These are phyloP conservation scores for Arabidopsis lyrata DNA, from an alignment of 441 rosid genomes.

Conservation along the genomic window DNA sequence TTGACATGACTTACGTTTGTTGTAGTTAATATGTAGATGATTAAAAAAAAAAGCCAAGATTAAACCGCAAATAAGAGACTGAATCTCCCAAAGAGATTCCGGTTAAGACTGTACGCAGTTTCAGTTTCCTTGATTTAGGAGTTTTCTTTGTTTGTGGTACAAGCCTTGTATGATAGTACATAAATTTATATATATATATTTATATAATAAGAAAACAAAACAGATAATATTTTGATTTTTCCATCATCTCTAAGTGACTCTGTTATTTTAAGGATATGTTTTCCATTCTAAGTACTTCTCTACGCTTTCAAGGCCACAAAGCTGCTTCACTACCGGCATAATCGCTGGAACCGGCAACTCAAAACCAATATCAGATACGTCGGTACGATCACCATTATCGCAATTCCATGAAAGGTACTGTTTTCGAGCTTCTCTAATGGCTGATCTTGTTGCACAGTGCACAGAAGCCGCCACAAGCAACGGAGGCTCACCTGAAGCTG, in stretches of 20 bases:
- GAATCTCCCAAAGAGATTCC: too few species aligned
- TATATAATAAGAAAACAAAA: background rate
- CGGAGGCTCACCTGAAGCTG: slow-evolving; percentile 96
- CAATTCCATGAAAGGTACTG: slow-evolving; percentile 67
- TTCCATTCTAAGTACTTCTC: slow-evolving; percentile 67
- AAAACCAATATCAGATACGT: slow-evolving; percentile 43
- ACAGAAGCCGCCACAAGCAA: slow-evolving; percentile 76
- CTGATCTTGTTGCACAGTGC: slow-evolving; percentile 85
- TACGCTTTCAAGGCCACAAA: slow-evolving; percentile 74
- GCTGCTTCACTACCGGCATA: slow-evolving; percentile 81
- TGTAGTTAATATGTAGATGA: background rate
- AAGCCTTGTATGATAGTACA: too few species aligned
- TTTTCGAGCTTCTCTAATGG: slow-evolving; percentile 70
- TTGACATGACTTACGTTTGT: background rate
- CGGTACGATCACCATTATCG: slow-evolving; percentile 38
- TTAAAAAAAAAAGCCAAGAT: too few species aligned
- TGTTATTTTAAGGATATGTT: slow-evolving; percentile 35
- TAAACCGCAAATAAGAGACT: background rate
- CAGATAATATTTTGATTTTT: background rate
- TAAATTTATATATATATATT: too few species aligned
- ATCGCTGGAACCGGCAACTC: slow-evolving; percentile 78
- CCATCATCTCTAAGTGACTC: background rate
- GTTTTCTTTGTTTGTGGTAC: too few species aligned
- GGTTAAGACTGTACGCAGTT: too few species aligned
- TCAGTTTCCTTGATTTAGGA: too few species aligned